phyloP scores from a whole-genome alignment of 805 yeast genomes.

The Candida nemodendra region DNA sequence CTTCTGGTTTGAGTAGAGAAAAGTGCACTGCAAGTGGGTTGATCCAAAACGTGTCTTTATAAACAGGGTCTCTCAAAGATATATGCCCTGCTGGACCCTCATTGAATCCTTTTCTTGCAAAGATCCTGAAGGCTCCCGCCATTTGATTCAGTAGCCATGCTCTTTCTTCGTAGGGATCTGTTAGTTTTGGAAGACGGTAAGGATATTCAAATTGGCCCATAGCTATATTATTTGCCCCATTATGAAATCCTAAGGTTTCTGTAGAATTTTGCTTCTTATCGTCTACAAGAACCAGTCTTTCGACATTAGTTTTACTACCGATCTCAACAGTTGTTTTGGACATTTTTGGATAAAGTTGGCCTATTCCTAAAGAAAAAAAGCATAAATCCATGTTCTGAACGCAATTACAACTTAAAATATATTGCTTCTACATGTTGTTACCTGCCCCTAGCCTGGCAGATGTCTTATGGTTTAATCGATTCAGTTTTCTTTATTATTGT shows the following conservation, averaged over 20 bases:
- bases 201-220: conserved; percentile 48
- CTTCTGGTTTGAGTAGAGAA: conserved; percentile 52
- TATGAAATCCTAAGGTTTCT: not conserved
- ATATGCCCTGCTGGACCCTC: conserved; percentile 89
- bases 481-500: no score
- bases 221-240: conserved; percentile 32
- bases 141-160: conserved; percentile 61
- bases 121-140: conserved; percentile 81
- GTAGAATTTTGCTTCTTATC: not conserved
- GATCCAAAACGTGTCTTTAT: conserved; percentile 77
- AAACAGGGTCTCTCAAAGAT: conserved; percentile 76
- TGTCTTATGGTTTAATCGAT: no score
- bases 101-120: conserved; percentile 70
- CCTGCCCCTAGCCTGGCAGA: no score
- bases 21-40: conserved; percentile 80
- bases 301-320: no score
- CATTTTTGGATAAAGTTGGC: no score
- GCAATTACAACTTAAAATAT: no score
- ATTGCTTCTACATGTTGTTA: no score
- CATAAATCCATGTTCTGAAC: no score
- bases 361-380: no score
- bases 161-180: conserved; percentile 45
- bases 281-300: not conserved
- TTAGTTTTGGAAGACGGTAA: conserved; percentile 46
- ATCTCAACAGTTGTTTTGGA: no score